phyloP scores from a whole-genome alignment of 2,329 filamentous ascomycete species.

The Sphaceloma murrayae region DNA sequence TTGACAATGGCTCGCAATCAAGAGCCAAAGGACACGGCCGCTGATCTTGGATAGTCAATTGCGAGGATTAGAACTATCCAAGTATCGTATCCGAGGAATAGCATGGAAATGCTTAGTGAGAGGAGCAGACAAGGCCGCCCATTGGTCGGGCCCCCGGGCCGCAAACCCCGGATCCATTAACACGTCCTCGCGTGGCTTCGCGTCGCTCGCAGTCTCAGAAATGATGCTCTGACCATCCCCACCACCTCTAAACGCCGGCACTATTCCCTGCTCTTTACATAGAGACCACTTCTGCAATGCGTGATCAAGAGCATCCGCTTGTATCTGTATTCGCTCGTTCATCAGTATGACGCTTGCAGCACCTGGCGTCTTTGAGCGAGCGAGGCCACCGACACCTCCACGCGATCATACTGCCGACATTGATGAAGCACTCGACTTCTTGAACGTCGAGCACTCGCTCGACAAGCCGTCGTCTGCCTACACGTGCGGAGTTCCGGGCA shows the following conservation, averaged over 20 bases:
- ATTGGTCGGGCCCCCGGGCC: too few relatives aligned
- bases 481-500: neutral
- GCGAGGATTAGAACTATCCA: too few relatives aligned
- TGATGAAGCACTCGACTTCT: slow-evolving; percentile 35
- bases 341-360: slow-evolving; percentile 30
- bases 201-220: slow-evolving; percentile 2
- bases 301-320: neutral
- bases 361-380: slow-evolving; percentile 34
- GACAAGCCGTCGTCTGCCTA: slow-evolving; percentile 25
- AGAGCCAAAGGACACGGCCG: too few relatives aligned
- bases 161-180: neutral
- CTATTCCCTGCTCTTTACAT: slow-evolving; percentile 6
- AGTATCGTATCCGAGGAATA: too few relatives aligned
- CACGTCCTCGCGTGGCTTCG: slow-evolving; percentile 6
- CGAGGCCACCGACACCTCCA: slow-evolving; percentile 49
- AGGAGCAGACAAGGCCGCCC: too few relatives aligned
- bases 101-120: too few relatives aligned
- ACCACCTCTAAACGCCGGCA: slow-evolving; percentile 12
- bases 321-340: neutral
- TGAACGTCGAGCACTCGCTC: slow-evolving; percentile 34
- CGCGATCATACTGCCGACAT: slow-evolving; percentile 34
- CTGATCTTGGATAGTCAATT: too few relatives aligned
- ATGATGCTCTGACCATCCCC: slow-evolving; percentile 17
- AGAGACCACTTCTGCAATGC: neutral
- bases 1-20: neutral